These are phyloP conservation scores for Fomitopsis pulvina DNA, from an alignment of 768 basidiomycete genomes.

Conservation along the genomic window DNA sequence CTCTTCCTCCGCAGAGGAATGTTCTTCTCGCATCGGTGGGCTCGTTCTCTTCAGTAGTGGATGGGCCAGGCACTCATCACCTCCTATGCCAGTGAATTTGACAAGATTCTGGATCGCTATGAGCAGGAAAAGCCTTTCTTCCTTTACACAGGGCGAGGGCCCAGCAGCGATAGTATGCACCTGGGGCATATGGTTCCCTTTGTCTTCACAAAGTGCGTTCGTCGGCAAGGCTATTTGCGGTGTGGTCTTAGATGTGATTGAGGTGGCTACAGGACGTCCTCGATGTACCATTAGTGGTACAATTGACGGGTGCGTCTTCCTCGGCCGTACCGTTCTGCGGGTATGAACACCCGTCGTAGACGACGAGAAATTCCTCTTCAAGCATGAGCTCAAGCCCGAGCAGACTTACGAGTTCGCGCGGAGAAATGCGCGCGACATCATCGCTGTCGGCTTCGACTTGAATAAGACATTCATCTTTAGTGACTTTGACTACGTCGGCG, in stretches of 20 bases:
- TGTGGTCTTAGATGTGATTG: background rate
- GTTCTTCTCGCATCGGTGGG: constrained; percentile 97
- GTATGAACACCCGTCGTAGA: constrained; percentile 38
- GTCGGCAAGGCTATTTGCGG: background rate
- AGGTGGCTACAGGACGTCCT: constrained; percentile 98
- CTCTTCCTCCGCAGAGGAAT: constrained; percentile 82
- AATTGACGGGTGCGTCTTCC: constrained; percentile 71
- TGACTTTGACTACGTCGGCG: constrained; percentile 84
- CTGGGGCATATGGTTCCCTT: constrained; percentile 97
- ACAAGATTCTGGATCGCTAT: constrained; percentile 89
- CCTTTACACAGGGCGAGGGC: constrained; percentile 95
- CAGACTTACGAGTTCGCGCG: constrained; percentile 77
- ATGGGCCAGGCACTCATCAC: background rate
- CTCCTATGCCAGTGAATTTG: constrained; percentile 66
- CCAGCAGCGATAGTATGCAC: constrained; percentile 96
- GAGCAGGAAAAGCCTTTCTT: constrained; percentile 98
- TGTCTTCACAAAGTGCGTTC: constrained; percentile 85
- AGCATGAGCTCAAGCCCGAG: constrained; percentile 87
- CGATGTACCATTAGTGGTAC: constrained; percentile 88
- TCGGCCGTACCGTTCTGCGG: background rate
- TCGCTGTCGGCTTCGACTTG: constrained; percentile 88
- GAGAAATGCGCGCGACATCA: constrained; percentile 92
- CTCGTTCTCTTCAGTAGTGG: background rate
- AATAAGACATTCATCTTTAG: constrained; percentile 98
- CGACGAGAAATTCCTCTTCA: constrained; percentile 99